Evolutionary conservation across 805 yeast genomes (phyloP).

Genomic region (Blastobotrys muscicola): DNA sequence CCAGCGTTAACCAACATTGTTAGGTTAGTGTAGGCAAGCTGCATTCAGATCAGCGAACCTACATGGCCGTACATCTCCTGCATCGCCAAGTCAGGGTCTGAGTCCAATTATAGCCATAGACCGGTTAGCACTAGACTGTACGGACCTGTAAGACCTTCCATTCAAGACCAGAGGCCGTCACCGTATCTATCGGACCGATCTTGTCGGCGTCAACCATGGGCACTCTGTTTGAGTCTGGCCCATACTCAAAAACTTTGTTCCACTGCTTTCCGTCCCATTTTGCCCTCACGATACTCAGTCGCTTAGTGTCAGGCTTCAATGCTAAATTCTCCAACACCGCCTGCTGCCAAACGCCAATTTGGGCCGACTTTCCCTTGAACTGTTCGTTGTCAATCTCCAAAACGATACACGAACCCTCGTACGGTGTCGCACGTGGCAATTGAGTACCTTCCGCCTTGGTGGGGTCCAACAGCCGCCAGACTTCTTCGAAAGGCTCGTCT

Average conservation of each 20-base stretch:
- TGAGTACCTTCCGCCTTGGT: not conserved
- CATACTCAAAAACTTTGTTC: not conserved
- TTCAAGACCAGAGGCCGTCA: not conserved
- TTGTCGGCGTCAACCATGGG: constrained; percentile 1
- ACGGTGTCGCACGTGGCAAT: not conserved
- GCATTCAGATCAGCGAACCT: no score
- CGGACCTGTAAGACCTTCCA: constrained; percentile 4
- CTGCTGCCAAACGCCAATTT: constrained; percentile 44
- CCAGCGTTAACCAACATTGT: no score
- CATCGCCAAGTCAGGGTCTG: no score
- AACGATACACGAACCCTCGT: constrained; percentile 9
- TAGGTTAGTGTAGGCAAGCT: no score
- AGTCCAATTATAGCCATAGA: no score
- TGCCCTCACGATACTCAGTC: constrained; percentile 4
- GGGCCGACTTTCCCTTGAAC: constrained; percentile 36
- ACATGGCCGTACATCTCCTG: no score
- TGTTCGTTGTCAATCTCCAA: constrained; percentile 18
- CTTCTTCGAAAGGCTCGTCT: constrained; percentile 40
- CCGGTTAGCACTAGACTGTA: no score
- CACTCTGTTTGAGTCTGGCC: constrained; percentile 1
- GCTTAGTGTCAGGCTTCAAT: constrained; percentile 6
- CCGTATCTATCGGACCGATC: constrained; percentile 3
- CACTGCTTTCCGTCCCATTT: not conserved
- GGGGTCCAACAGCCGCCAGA: constrained; percentile 43
- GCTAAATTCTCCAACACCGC: constrained; percentile 33